phyloP scores from a whole-genome alignment of 345 rosid genomes.

The Trapa incisa region DNA sequence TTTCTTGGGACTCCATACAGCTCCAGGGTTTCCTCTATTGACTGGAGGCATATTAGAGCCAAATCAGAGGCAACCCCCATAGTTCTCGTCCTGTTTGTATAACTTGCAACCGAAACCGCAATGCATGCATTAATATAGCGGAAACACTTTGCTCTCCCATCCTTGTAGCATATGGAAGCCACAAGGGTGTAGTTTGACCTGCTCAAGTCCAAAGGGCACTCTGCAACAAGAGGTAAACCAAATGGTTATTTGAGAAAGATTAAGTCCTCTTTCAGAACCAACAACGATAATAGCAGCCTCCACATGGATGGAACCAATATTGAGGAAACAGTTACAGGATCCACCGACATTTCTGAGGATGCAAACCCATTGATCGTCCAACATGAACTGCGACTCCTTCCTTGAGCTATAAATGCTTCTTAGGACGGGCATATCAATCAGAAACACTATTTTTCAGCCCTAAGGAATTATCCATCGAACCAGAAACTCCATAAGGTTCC shows the following conservation, averaged over 20 bases:
- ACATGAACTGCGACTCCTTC: neutral
- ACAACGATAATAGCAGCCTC: neutral
- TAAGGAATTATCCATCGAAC: neutral
- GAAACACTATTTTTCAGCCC: neutral
- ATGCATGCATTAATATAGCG: slow-evolving; percentile 83
- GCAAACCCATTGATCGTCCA: neutral
- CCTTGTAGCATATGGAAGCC: slow-evolving; percentile 57
- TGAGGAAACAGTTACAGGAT: neutral
- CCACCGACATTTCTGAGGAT: neutral
- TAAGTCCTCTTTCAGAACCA: neutral
- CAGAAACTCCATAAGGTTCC: neutral
- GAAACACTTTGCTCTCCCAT: slow-evolving; percentile 73
- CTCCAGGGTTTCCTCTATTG: slow-evolving; percentile 61
- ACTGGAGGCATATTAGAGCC: slow-evolving; percentile 37
- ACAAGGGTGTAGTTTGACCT: slow-evolving; percentile 59
- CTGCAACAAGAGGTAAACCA: slow-evolving; percentile 24
- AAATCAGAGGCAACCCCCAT: slow-evolving; percentile 53
- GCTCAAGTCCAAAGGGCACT: slow-evolving; percentile 76
- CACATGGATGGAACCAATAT: neutral
- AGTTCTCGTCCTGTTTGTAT: slow-evolving; percentile 53
- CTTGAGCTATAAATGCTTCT: neutral
- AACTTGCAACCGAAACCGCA: slow-evolving; percentile 62
- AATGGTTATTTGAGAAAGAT: neutral
- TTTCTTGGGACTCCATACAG: slow-evolving; percentile 70
- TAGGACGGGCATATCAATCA: neutral